Evolutionary conservation across 495 filamentous ascomycete genomes (phyloP).

Genomic region (Xylaria telfairii): DNA sequence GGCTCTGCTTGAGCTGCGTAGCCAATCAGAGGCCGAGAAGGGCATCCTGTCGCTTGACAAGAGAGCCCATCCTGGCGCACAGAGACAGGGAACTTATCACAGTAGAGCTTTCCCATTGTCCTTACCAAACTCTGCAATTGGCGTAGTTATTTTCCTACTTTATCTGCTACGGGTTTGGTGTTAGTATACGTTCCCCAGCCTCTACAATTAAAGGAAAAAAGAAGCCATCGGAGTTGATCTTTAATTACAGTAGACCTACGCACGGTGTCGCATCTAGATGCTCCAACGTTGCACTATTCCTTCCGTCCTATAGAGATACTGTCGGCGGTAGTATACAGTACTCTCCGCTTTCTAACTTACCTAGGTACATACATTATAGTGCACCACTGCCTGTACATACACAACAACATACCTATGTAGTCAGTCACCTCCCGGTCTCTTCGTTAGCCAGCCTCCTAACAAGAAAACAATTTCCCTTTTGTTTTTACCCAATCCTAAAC

Average conservation of each 20-base stretch:
- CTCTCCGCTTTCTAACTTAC: no score
- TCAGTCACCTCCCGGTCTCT: background rate
- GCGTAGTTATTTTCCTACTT: background rate
- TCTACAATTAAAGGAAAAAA: background rate
- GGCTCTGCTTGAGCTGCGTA: conserved; percentile 35
- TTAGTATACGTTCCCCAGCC: background rate
- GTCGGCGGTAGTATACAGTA: no score
- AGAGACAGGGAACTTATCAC: conserved; percentile 27
- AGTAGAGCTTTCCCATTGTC: background rate
- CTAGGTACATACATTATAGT: no score
- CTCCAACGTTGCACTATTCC: background rate
- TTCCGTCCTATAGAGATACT: background rate
- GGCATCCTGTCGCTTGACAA: conserved; percentile 22
- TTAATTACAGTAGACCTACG: background rate
- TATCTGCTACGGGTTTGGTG: background rate
- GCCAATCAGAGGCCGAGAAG: conserved; percentile 32
- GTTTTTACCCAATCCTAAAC: conserved; percentile 12
- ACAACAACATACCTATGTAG: background rate
- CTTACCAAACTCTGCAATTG: background rate
- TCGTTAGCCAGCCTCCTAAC: conserved; percentile 14
- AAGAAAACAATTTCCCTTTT: background rate
- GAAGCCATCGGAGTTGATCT: background rate
- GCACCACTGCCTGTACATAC: conserved; percentile 14
- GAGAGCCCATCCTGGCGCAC: conserved; percentile 35
- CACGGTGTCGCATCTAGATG: background rate